Evolutionary conservation across 2,329 filamentous ascomycete genomes (phyloP).

Genomic region (Magnaporthiopsis rhizophila): DNA sequence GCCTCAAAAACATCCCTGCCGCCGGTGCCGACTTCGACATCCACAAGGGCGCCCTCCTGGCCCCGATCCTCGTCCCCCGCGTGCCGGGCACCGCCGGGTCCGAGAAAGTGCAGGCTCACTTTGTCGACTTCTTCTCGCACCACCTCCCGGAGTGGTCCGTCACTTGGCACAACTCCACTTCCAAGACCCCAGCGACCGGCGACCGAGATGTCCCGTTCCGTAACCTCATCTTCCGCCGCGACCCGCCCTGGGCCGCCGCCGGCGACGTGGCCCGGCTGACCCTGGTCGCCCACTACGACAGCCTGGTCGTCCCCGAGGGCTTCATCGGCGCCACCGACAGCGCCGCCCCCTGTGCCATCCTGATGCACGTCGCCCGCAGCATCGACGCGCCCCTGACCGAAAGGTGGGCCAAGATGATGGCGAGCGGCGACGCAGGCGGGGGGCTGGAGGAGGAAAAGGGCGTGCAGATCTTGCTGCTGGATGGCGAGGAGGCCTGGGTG

Average conservation of each 20-base stretch:
- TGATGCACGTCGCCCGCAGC: constrained; percentile 76
- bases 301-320: constrained; percentile 67
- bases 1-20: constrained; percentile 63
- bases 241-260: constrained; percentile 70
- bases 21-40: constrained; percentile 73
- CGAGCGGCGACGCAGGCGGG: constrained; percentile 41
- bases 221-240: constrained; percentile 79
- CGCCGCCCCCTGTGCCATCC: constrained; percentile 87
- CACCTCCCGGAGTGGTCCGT: constrained; percentile 73
- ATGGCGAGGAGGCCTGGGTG: constrained; percentile 89
- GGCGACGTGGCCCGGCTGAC: constrained; percentile 77
- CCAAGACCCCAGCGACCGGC: constrained; percentile 68
- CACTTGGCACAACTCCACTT: constrained; percentile 83
- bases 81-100: constrained; percentile 82
- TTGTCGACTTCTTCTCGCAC: constrained; percentile 70
- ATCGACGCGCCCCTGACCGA: constrained; percentile 71
- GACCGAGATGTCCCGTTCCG: constrained; percentile 68
- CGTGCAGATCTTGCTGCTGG: constrained; percentile 81
- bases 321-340: constrained; percentile 94
- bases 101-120: constrained; percentile 65
- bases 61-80: constrained; percentile 80
- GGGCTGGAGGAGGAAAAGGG: constrained; percentile 69
- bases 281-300: constrained; percentile 91
- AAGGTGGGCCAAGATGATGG: constrained; percentile 72
- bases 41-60: constrained; percentile 62